Evolutionary conservation across 768 basidiomycete species (phyloP), one percentile per base, ranked within the genome.

Genomic region (Auriscalpium orientale): DNA sequence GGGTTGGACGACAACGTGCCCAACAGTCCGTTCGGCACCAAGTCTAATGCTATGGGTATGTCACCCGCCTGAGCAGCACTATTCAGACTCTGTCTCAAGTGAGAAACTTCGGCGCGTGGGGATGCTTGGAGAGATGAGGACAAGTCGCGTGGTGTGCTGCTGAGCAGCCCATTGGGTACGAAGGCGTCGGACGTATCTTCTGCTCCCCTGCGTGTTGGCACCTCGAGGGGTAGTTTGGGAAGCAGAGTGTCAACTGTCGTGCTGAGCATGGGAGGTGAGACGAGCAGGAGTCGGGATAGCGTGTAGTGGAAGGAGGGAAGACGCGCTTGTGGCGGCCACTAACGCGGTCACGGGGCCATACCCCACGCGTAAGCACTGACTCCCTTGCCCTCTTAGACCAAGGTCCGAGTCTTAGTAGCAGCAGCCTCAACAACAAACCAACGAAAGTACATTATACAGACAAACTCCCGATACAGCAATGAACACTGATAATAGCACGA

Each of bases 141-240:
- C 20, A 43, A 20, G 12, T 28, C 33, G 21, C 43, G 20, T 4
- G 44, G 18, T 18, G 46, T 53, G 9, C 47, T 33, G 15, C n/a
- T 16, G 1, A 59, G 58, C 28, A 59, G 58, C 4, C 60, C 58
- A 28, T 62, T 57, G 11, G 53, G 50, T n/a, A 60, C 50, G 46
- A 62, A 52, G 21, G 28, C 21, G n/a, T 53, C 54, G 9, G 34
- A 13, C 10, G 43, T 28, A 11, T 28, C 28, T 28, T 28, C 28
- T 28, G 28, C 28, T 28, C 28, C 28, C 28, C 28, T 5, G 28
- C 28, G 28, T 2, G 4, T 28, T 28, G 28, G 28, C 28, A 28
- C 28, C 28, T 28, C 28, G 28, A 28, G 52, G 45, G 28, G 8
- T 37, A 22, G 8, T 22, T 5, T 3, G 3, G 21, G 13, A 21